Conservation (phyloP, 2,329 filamentous ascomycete genomes). For the Fusarium algeriense region DNA sequence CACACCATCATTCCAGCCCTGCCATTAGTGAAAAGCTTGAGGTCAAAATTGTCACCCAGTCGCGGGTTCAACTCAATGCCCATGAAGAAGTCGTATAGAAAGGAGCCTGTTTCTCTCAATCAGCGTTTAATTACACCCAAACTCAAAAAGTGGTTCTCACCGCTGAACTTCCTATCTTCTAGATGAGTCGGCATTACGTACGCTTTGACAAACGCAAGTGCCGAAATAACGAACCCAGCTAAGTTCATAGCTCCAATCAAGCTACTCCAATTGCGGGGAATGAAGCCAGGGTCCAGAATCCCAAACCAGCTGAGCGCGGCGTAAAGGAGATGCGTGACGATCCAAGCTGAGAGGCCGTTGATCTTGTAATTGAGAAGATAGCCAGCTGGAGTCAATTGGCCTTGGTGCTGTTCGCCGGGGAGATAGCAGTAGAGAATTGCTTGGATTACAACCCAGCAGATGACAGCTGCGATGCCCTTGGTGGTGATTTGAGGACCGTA, state of each 20-base stretch:
- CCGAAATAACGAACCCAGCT: slow-evolving; percentile 46
- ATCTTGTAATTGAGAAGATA: slow-evolving; percentile 57
- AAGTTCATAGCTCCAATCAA: slow-evolving; percentile 56
- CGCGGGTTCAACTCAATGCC: slow-evolving; percentile 61
- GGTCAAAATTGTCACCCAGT: slow-evolving; percentile 57
- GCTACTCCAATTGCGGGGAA: slow-evolving; percentile 58
- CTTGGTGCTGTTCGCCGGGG: slow-evolving; percentile 42
- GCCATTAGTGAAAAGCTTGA: slow-evolving; percentile 62
- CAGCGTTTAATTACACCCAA: background rate
- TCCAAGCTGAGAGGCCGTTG: slow-evolving; percentile 58
- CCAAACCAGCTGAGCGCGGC: slow-evolving; percentile 44
- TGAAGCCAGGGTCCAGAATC: slow-evolving; percentile 53
- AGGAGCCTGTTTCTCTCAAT: slow-evolving; percentile 46
- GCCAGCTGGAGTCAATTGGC: slow-evolving; percentile 59
- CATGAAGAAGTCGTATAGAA: slow-evolving; percentile 60
- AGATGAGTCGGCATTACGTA: slow-evolving; percentile 54
- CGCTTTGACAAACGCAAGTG: slow-evolving; percentile 55
- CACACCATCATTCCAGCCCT: slow-evolving; percentile 61
- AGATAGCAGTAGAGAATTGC: slow-evolving; percentile 30
- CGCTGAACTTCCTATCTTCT: slow-evolving; percentile 58
- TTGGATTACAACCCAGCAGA: slow-evolving; percentile 30
- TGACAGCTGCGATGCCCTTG: slow-evolving; percentile 25
- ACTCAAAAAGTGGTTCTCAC: slow-evolving; percentile 30
- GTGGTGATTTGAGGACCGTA: slow-evolving; percentile 31
- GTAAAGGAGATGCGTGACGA: slow-evolving; percentile 53